Base-by-base conservation (phyloP, 2,329 filamentous ascomycete genomes). In the Xylaria sp. region DNA sequence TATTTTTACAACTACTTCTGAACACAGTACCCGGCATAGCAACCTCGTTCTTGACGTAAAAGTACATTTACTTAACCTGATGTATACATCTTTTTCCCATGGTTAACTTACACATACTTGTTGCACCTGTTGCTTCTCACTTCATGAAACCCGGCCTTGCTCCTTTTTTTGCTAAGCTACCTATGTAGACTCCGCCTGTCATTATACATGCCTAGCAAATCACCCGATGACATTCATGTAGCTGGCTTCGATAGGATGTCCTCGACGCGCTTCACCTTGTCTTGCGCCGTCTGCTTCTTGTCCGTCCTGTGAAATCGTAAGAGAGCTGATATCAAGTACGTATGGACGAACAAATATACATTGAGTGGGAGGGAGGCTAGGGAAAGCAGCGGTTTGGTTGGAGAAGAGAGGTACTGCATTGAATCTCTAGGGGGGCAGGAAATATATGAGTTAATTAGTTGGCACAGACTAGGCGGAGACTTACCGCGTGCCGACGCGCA, bases 401-500 rank as follows among this genome's bases (percentile, higher is more conserved):
- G n/a, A 10, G 9, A 18, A 3, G 18, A 44, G 41, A 44, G 18
- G 18, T 44, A 44, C 5, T 18, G 50, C 23, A 3, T 3, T 25
- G 23, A 25, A 25, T 25, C 1, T 25, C 23, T 25, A 2, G 23
- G 23, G 23, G 23, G 23, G 23, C 23, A 25, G 23, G 23, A 25
- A 25, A 25, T 3, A 25, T 25, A 25, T 25, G 23, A 25, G 3
- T 25, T 25, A 25, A 3, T 25, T 3, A 25, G 23, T 25, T 25
- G 23, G 23, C 23, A 50, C 31, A 23, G 51, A 46, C 20, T 50
- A 63, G 58, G 18, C 15, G 18, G 8, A 55, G 13, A 82, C 85
- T 77, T 74, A 91, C 91, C 91, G 89, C 34, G 92, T 92, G 0
- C 95, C 95, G 52, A 94, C 90, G 13, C 95, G 86, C 83, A 98